These are phyloP conservation scores for Penicillium lividum DNA, from an alignment of 495 filamentous ascomycete species.

Conservation along the genomic window DNA sequence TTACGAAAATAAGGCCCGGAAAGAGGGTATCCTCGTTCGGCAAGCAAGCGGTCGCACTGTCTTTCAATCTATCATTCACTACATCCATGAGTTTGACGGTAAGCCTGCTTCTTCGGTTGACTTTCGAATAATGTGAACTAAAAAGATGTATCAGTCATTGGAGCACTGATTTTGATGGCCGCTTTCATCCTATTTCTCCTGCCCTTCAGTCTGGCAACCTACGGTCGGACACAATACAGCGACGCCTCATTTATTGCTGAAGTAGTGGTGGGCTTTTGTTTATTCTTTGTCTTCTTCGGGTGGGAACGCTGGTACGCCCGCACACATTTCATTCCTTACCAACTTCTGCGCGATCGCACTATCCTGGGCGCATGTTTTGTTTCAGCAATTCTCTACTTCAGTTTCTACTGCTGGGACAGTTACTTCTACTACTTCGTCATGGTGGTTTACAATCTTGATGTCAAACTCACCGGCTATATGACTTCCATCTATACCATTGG, in stretches of 20 bases:
- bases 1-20: neutral
- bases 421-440: constrained; percentile 69
- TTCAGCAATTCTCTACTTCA: constrained; percentile 57
- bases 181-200: constrained; percentile 63
- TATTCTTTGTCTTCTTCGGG: constrained; percentile 55
- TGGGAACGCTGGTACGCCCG: constrained; percentile 59
- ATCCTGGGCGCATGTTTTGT: constrained; percentile 63
- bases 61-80: constrained; percentile 46
- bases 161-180: constrained; percentile 55
- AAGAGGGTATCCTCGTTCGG: neutral
- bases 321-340: constrained; percentile 57
- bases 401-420: constrained; percentile 52
- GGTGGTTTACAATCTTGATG: constrained; percentile 60
- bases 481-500: constrained; percentile 42
- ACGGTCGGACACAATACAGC: constrained; percentile 47
- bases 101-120: neutral
- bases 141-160: constrained; percentile 36
- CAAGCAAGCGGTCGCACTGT: constrained; percentile 37
- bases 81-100: constrained; percentile 60
- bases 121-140: neutral
- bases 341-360: constrained; percentile 61
- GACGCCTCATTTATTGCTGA: constrained; percentile 55
- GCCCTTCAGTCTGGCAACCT: constrained; percentile 55
- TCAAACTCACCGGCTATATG: constrained; percentile 59
- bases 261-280: constrained; percentile 55